Conservation (phyloP, 2,329 filamentous ascomycete species). For the Penicillium digitatum region DNA sequence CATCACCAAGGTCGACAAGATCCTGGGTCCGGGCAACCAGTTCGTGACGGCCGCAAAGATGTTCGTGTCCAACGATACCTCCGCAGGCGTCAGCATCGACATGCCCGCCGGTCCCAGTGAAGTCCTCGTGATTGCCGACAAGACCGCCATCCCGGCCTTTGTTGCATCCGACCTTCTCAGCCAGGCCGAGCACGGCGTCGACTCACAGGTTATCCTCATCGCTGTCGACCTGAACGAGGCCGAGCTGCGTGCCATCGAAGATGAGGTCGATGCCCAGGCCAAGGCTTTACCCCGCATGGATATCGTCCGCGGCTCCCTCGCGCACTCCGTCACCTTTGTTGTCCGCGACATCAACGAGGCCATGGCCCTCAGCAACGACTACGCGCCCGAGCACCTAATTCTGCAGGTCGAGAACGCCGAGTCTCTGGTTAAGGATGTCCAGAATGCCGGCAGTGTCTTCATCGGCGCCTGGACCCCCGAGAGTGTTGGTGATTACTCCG, state of each 20-base stretch:
- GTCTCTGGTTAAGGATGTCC: slow-evolving; percentile 68
- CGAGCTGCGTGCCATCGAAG: slow-evolving; percentile 77
- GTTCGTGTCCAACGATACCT: slow-evolving; percentile 95
- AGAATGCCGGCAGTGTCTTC: slow-evolving; percentile 95
- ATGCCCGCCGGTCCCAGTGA: slow-evolving; percentile 98
- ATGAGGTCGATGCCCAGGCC: slow-evolving; percentile 85
- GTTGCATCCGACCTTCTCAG: slow-evolving; percentile 92
- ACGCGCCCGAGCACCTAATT: slow-evolving; percentile 95
- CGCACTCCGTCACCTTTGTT: slow-evolving; percentile 82
- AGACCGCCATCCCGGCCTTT: slow-evolving; percentile 82
- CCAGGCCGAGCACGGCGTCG: slow-evolving; percentile 93
- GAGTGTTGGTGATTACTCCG: slow-evolving; percentile 95
- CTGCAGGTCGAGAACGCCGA: slow-evolving; percentile 78
- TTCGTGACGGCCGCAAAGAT: slow-evolving; percentile 99
- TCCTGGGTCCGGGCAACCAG: slow-evolving; percentile 94
- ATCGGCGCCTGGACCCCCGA: slow-evolving; percentile 95
- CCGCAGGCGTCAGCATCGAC: slow-evolving; percentile 90
- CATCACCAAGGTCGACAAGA: slow-evolving; percentile 96
- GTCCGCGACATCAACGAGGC: slow-evolving; percentile 69
- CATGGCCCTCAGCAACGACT: slow-evolving; percentile 81
- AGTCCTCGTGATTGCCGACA: slow-evolving; percentile 91
- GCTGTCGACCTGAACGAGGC: slow-evolving; percentile 72
- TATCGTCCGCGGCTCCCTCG: slow-evolving; percentile 85
- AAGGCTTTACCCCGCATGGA: slow-evolving; percentile 82
- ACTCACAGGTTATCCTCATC: slow-evolving; percentile 91